A percentile compares a stretch with the other conserved stretches of the same genome.
Conservation (phyloP, 1,284 basidiomycete species). For the Leccinum subrobustum region DNA sequence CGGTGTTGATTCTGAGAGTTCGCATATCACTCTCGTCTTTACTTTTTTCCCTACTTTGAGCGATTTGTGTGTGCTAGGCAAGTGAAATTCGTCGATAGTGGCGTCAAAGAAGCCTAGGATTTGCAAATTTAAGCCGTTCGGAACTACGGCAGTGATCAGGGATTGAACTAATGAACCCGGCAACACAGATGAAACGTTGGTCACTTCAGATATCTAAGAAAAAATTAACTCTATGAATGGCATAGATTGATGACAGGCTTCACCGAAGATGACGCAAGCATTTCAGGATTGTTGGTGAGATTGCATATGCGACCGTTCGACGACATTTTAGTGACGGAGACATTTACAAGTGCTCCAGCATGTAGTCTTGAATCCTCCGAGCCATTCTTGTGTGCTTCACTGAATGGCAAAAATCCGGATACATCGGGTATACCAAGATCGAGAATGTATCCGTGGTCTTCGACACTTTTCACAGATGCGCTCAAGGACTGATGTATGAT, state of each 20-base stretch:
- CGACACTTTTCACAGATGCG: conserved; percentile 79
- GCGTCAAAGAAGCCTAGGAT: conserved; percentile 94
- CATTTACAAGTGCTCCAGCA: conserved; percentile 67
- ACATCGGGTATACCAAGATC: conserved; percentile 78
- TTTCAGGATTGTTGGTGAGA: conserved; percentile 50
- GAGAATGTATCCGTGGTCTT: conserved; percentile 94
- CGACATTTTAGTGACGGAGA: conserved; percentile 61
- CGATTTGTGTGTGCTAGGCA: conserved; percentile 51
- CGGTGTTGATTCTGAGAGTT: conserved; percentile 65
- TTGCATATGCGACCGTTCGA: conserved; percentile 72
- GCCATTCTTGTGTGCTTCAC: conserved; percentile 51
- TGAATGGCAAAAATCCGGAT: conserved; percentile 79
- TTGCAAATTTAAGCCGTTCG: conserved; percentile 85
- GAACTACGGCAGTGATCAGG: conserved; percentile 79
- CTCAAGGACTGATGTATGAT: conserved; percentile 57
- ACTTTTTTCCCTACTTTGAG: conserved; percentile 87
- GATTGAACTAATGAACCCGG: conserved; percentile 87
- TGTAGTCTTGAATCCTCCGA: conserved; percentile 50
- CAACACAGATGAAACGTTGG: conserved; percentile 78
- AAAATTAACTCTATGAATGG: conserved; percentile 12
- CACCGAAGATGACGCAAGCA: conserved; percentile 53
- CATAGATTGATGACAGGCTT: conserved; percentile 26
- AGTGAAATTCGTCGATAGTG: conserved; percentile 84
- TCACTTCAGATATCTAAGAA: conserved; percentile 68
- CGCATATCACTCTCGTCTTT: conserved; percentile 86